Percentiles rank a stretch among this genome's conserved stretches.
Evolutionary conservation across 1,284 basidiomycete species (phyloP).

Genomic region (Cryptococcus floricola): DNA sequence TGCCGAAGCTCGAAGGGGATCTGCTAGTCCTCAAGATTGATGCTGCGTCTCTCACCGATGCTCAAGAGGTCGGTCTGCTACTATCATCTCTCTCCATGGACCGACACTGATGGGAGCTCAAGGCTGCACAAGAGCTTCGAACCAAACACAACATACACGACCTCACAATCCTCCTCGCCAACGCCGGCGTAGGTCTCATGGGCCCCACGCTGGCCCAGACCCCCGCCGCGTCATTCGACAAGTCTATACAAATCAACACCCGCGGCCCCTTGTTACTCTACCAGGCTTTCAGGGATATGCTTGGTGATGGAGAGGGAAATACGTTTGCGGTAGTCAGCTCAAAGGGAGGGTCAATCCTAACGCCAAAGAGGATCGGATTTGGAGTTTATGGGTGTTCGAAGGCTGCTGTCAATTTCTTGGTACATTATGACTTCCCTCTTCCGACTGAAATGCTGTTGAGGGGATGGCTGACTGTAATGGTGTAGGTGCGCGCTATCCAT

Average conservation of each 20-base stretch:
- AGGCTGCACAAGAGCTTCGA: conserved; percentile 17
- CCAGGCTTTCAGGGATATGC: conserved; percentile 15
- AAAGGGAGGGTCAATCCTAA: conserved; percentile 6
- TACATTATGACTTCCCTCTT: neutral
- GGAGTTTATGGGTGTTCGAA: conserved; percentile 18
- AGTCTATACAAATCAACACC: conserved; percentile 10
- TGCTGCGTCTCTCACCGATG: neutral
- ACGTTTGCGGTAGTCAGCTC: conserved; percentile 20
- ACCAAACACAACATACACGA: conserved; percentile 9
- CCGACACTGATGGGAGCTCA: neutral
- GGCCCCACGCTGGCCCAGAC: conserved; percentile 3
- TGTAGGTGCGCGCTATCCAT: neutral
- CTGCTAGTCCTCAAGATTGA: neutral
- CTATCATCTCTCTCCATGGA: no score
- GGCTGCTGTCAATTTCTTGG: conserved; percentile 8
- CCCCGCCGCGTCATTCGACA: conserved; percentile 2
- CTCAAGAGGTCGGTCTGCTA: neutral
- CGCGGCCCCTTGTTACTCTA: conserved; percentile 18
- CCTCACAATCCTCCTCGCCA: conserved; percentile 22
- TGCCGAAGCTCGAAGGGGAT: conserved; percentile 3
- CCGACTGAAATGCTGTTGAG: no score
- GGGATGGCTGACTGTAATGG: no score
- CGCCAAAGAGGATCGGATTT: conserved; percentile 2
- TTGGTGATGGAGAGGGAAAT: conserved; percentile 9
- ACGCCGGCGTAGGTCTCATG: conserved; percentile 12